Evolutionary conservation across 2,329 filamentous ascomycete species (phyloP).

Genomic region (Lecanicillium sp.): DNA sequence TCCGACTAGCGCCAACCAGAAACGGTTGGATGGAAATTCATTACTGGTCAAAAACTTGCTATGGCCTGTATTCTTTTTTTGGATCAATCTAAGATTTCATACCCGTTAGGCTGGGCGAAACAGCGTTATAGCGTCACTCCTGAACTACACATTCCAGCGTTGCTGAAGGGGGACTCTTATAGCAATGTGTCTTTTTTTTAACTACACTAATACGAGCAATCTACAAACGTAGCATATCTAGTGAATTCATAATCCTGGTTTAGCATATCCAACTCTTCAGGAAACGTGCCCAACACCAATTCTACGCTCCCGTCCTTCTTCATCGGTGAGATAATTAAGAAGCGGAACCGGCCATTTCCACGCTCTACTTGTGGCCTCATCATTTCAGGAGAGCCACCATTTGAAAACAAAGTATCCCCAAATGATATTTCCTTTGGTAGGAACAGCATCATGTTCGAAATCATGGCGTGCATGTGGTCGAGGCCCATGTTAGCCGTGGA

Average conservation of each 20-base stretch:
- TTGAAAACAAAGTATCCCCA: slow-evolving; percentile 18
- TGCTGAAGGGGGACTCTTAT: too few relatives aligned
- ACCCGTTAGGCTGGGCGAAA: too few relatives aligned
- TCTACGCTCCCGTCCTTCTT: slow-evolving; percentile 20
- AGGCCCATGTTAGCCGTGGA: slow-evolving; percentile 18
- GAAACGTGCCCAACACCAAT: slow-evolving; percentile 18
- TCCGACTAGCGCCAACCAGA: too few relatives aligned
- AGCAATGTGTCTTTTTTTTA: not conserved
- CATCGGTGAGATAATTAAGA: slow-evolving; percentile 20
- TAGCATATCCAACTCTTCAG: slow-evolving; percentile 20
- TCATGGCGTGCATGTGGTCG: slow-evolving; percentile 19
- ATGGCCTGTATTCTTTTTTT: too few relatives aligned
- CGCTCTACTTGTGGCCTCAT: slow-evolving; percentile 20
- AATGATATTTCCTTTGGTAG: slow-evolving; percentile 19
- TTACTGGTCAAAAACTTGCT: too few relatives aligned
- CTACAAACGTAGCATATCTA: slow-evolving; percentile 15
- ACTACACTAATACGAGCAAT: slow-evolving; percentile 4
- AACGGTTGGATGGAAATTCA: not conserved
- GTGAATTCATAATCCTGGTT: slow-evolving; percentile 18
- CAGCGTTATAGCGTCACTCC: too few relatives aligned
- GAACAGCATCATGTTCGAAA: slow-evolving; percentile 22
- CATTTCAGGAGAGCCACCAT: slow-evolving; percentile 16
- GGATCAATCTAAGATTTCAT: too few relatives aligned
- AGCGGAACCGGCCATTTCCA: slow-evolving; percentile 15
- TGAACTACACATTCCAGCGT: too few relatives aligned